Evolutionary conservation across 805 yeast genomes (phyloP).

Genomic region (Spathaspora gorwiae): DNA sequence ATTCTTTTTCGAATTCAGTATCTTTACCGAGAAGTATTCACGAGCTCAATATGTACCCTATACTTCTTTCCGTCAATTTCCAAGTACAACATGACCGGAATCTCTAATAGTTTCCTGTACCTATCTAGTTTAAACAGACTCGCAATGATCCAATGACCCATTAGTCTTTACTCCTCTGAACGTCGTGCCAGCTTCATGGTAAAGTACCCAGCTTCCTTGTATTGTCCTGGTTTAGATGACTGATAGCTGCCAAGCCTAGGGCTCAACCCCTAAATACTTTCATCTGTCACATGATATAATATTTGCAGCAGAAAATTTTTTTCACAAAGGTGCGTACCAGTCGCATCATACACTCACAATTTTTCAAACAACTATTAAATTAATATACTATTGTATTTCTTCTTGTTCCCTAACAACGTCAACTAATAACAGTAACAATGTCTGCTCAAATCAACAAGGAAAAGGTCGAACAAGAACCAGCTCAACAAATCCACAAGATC

Average conservation of each 20-base stretch:
- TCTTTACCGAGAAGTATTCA: too few relatives aligned
- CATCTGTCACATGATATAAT: neutral
- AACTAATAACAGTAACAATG: constrained; percentile 41
- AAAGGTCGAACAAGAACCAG: constrained; percentile 73
- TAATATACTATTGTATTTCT: constrained; percentile 4
- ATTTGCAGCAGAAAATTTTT: neutral
- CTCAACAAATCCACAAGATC: constrained; percentile 88
- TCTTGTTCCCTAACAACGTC: constrained; percentile 33
- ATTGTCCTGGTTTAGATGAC: too few relatives aligned
- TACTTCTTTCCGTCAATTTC: too few relatives aligned
- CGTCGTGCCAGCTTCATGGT: too few relatives aligned
- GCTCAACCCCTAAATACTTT: neutral
- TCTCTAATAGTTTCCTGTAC: too few relatives aligned
- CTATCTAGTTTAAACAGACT: too few relatives aligned
- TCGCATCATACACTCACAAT: neutral
- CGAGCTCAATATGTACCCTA: too few relatives aligned
- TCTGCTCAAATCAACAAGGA: constrained; percentile 78
- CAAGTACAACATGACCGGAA: too few relatives aligned
- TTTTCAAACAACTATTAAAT: neutral
- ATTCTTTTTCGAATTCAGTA: too few relatives aligned
- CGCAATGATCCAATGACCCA: too few relatives aligned
- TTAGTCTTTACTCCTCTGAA: too few relatives aligned
- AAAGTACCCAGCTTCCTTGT: too few relatives aligned
- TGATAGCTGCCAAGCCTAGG: neutral
- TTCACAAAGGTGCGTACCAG: neutral